Conservation (phyloP, 2,329 filamentous ascomycete genomes). For the Diaporthe vexans region DNA sequence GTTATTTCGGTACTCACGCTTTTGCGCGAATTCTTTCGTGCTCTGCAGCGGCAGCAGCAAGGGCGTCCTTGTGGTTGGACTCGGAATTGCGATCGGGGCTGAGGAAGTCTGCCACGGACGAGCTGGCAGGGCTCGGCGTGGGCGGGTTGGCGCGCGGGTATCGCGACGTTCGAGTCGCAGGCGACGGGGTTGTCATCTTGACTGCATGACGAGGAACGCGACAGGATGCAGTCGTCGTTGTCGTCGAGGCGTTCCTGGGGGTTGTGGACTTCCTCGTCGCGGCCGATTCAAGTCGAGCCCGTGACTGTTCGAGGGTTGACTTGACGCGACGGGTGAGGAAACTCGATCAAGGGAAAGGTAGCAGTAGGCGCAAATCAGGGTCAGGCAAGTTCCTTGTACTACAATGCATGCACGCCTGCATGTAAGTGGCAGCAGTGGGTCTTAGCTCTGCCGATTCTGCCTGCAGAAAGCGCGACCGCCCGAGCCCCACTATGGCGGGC, state of each 20-base stretch:
- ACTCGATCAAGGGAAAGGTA: constrained; percentile 30
- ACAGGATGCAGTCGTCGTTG: not conserved
- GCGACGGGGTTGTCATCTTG: constrained; percentile 38
- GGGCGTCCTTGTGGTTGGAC: constrained; percentile 38
- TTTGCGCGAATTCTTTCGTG: constrained; percentile 38
- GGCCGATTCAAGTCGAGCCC: not conserved
- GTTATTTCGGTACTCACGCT: constrained; percentile 33
- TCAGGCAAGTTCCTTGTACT: constrained; percentile 31
- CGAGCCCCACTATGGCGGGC: constrained; percentile 19
- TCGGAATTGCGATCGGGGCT: constrained; percentile 41
- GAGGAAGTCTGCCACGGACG: constrained; percentile 37
- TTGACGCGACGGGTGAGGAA: constrained; percentile 27
- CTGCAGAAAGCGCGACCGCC: constrained; percentile 40
- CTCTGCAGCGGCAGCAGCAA: constrained; percentile 38
- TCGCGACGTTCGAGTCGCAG: constrained; percentile 39
- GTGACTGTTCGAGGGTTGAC: constrained; percentile 3
- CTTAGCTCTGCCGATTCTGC: constrained; percentile 38
- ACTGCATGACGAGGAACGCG: constrained; percentile 28
- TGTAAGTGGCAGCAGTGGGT: constrained; percentile 14
- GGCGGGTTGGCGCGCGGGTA: constrained; percentile 39
- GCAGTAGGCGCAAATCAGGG: constrained; percentile 12
- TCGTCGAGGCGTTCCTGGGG: not conserved
- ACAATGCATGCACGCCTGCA: not conserved
- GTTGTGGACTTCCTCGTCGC: not conserved
- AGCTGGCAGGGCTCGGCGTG: constrained; percentile 35